Percentiles rank a stretch among this genome's conserved stretches.
phyloP scores from a whole-genome alignment of 192 early-diverging fungal species.

The Gamsiella multidivaricata region DNA sequence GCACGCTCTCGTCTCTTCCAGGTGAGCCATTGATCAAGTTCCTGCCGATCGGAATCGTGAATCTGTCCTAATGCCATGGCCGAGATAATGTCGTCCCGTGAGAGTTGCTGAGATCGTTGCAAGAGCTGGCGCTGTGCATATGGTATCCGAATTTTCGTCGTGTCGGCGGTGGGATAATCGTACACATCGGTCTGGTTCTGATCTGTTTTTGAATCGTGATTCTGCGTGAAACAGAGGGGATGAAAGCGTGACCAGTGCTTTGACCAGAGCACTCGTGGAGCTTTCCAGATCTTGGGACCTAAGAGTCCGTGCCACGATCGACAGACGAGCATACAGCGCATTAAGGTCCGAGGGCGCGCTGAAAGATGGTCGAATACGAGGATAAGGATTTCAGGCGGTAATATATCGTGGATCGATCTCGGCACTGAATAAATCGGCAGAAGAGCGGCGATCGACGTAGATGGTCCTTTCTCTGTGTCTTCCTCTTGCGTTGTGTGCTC shows the following conservation, averaged over 20 bases:
- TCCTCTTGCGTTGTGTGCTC: not conserved
- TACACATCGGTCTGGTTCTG: not conserved
- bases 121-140: no score
- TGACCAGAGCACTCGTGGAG: conserved; percentile 46
- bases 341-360: conserved; percentile 1
- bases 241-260: conserved; percentile 41
- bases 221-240: conserved; percentile 8
- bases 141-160: not conserved
- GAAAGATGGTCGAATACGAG: conserved; percentile 21
- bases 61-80: conserved; percentile 7
- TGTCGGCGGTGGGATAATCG: not conserved
- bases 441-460: not conserved
- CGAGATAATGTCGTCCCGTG: not conserved
- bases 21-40: conserved; percentile 18
- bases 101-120: not conserved
- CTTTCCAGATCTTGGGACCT: conserved; percentile 34
- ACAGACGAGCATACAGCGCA: conserved; percentile 41
- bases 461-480: not conserved
- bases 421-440: not conserved
- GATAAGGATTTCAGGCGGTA: conserved; percentile 27
- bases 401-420: conserved; percentile 15
- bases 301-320: conserved; percentile 27
- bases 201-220: no score
- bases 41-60: conserved; percentile 28
- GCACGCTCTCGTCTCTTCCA: conserved; percentile 19